Percentiles rank a stretch among this genome's conserved stretches.
Conservation (phyloP, 305 asterid species). For the Fraxinus ornus region DNA sequence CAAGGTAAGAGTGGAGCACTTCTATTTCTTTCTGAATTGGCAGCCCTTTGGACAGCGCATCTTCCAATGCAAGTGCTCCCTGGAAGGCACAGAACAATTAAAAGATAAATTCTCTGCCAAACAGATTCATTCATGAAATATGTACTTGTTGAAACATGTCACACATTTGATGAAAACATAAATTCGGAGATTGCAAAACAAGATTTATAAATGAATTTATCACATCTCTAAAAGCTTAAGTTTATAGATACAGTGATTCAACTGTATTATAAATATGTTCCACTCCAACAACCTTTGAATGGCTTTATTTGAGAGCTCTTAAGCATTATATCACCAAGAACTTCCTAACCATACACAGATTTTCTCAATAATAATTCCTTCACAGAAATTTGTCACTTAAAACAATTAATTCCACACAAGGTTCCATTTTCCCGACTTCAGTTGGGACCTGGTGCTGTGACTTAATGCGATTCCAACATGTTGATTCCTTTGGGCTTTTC, state of each 20-base stretch:
- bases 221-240: background rate
- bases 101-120: constrained; percentile 14
- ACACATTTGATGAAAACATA: background rate
- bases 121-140: constrained; percentile 4
- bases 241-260: background rate
- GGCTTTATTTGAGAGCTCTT: constrained; percentile 3
- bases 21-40: constrained; percentile 84
- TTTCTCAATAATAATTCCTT: background rate
- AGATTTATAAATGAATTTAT: background rate
- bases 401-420: background rate
- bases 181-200: background rate
- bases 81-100: constrained; percentile 34
- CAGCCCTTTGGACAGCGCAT: constrained; percentile 79
- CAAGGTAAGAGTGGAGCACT: constrained; percentile 57
- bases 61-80: constrained; percentile 91
- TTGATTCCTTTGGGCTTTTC: background rate
- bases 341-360: background rate
- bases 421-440: background rate
- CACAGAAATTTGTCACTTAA: background rate
- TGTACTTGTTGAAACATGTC: background rate
- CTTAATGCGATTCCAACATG: background rate
- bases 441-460: background rate
- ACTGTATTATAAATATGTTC: background rate
- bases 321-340: background rate
- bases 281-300: constrained; percentile 17